A percentile compares a stretch with the other conserved stretches of the same genome.
phyloP scores from a whole-genome alignment of 2,329 filamentous ascomycete species.

The Calonectria honghensis region DNA sequence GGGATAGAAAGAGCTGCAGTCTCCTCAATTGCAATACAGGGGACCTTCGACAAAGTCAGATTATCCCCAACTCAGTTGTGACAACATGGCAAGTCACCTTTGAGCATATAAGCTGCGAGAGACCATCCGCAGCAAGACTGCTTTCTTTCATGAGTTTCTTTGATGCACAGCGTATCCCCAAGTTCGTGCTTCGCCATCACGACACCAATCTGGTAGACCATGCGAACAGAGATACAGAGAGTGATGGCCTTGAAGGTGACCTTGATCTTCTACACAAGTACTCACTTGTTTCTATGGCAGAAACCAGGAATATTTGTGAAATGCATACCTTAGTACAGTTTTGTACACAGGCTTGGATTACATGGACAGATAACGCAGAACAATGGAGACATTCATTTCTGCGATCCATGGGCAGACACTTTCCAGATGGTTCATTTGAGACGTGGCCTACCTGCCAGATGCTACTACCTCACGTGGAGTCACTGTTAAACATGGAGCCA shows the following conservation, averaged over 20 bases:
- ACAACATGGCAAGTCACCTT: slow-evolving; percentile 30
- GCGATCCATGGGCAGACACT: not conserved
- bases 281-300: slow-evolving; percentile 41
- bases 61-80: slow-evolving; percentile 20
- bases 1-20: slow-evolving; percentile 50
- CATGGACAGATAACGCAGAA: slow-evolving; percentile 6
- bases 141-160: slow-evolving; percentile 53
- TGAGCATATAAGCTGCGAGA: not conserved
- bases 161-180: slow-evolving; percentile 64
- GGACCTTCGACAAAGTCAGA: slow-evolving; percentile 37
- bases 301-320: slow-evolving; percentile 32
- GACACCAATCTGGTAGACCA: not conserved
- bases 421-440: slow-evolving; percentile 11
- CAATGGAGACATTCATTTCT: slow-evolving; percentile 39
- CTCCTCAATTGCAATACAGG: slow-evolving; percentile 52
- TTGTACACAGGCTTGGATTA: slow-evolving; percentile 48
- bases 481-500: slow-evolving; percentile 8
- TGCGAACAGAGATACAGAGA: not conserved
- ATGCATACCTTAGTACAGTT: slow-evolving; percentile 51
- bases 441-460: slow-evolving; percentile 27
- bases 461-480: slow-evolving; percentile 33
- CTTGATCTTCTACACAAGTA: slow-evolving; percentile 45
- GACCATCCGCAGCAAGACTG: slow-evolving; percentile 20
- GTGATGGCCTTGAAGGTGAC: slow-evolving; percentile 37
- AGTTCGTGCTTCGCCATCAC: slow-evolving; percentile 37